These are phyloP conservation scores for Phytopythium vexans DNA, from an alignment of 352 stramenopile species.

Conservation along the genomic window DNA sequence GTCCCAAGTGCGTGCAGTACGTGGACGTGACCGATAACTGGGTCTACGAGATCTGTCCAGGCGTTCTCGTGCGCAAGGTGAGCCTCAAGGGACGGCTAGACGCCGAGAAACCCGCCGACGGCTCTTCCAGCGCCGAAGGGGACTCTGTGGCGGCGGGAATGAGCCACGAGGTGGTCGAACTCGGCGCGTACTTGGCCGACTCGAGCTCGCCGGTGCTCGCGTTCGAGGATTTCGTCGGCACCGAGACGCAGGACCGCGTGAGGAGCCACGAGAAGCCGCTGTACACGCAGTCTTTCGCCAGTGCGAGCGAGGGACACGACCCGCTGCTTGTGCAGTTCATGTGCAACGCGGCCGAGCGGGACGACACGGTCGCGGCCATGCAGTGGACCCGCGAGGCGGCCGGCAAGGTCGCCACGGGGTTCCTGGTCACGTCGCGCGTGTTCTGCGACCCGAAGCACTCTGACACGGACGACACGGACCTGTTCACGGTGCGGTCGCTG, in stretches of 20 bases:
- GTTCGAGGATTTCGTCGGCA: conserved; percentile 48
- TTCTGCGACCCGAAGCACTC: conserved; percentile 66
- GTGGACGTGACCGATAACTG: conserved; percentile 39
- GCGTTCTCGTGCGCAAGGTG: conserved; percentile 52
- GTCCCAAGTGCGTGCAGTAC: conserved; percentile 64
- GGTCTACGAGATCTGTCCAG: conserved; percentile 69
- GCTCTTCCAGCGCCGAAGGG: conserved; percentile 3
- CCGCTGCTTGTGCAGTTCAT: conserved; percentile 68
- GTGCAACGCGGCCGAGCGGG: conserved; percentile 40
- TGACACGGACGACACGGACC: conserved; percentile 38
- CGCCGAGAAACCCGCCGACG: background rate
- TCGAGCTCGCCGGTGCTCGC: conserved; percentile 14
- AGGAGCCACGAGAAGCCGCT: conserved; percentile 34
- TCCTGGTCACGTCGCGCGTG: conserved; percentile 59
- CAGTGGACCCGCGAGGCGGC: conserved; percentile 24
- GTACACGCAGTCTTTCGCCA: conserved; percentile 60
- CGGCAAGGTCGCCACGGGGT: conserved; percentile 24
- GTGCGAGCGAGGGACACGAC: conserved; percentile 4
- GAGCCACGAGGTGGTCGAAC: conserved; percentile 31
- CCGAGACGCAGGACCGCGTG: conserved; percentile 43
- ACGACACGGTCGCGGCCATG: conserved; percentile 44
- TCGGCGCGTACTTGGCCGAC: conserved; percentile 38
- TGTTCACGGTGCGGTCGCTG: conserved; percentile 49
- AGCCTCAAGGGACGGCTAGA: conserved; percentile 14
- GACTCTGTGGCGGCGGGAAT: conserved; percentile 3